phyloP scores from a whole-genome alignment of 768 basidiomycete species.

The Tulasnella sp. region DNA sequence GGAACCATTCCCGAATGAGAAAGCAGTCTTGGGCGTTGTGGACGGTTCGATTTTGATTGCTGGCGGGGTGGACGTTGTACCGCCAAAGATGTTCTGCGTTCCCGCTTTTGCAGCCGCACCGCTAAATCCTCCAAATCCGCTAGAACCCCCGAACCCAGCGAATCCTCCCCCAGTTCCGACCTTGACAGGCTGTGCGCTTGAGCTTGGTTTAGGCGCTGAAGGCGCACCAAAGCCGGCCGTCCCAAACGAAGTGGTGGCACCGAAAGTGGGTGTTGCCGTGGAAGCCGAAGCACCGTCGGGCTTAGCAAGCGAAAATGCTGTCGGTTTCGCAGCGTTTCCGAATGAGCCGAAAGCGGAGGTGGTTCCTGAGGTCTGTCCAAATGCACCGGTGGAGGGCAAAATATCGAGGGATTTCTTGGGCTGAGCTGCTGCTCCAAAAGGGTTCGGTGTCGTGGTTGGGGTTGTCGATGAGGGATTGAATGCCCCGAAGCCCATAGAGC shows the following conservation, averaged over 20 bases:
- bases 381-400: conserved; percentile 26
- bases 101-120: conserved; percentile 13
- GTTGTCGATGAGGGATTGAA: conserved; percentile 18
- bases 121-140: conserved; percentile 16
- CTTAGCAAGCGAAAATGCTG: background rate
- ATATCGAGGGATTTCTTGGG: conserved; percentile 19
- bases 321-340: background rate
- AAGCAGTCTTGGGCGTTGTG: background rate
- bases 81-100: conserved; percentile 11
- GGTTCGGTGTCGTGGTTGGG: conserved; percentile 10
- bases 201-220: conserved; percentile 18
- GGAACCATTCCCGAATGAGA: background rate
- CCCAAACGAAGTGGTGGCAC: conserved; percentile 11
- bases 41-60: background rate
- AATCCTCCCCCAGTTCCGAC: conserved; percentile 8
- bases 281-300: background rate
- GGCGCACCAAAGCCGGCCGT: conserved; percentile 20
- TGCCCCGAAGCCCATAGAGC: conserved; percentile 15
- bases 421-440: background rate
- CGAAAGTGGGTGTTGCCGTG: conserved; percentile 12
- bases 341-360: background rate
- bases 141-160: conserved; percentile 1
- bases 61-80: background rate
- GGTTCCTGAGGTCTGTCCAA: conserved; percentile 20
- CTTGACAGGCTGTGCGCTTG: conserved; percentile 18